Base-by-base conservation (phyloP, 2,329 filamentous ascomycete species). In the Microsporum canis region DNA sequence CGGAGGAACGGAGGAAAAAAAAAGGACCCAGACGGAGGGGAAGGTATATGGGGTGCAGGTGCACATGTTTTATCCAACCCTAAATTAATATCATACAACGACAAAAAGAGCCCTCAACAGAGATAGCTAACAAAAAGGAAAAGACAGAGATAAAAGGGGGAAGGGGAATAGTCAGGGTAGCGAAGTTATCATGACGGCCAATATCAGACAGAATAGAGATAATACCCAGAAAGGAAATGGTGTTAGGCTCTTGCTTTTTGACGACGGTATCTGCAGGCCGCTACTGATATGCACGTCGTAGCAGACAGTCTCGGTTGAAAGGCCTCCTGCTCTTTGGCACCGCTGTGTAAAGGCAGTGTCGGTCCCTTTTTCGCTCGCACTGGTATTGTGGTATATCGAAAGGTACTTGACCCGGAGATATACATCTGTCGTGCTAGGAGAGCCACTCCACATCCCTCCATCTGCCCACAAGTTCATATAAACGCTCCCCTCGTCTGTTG, bases 401-500 rank as follows among this genome's bases (percentile, higher is more conserved):
- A 71, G 66, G 36, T 59, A 63, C 47, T 63, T 66, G 45, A 69
- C 61, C 3, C 57, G 63, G 61, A 71, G 61, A 49, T 61, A 62
- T 5, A 70, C 68, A 59, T 69, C 64, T 2, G 65, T 69, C 23
- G 65, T 67, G 56, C 68, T 70, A 2, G 69, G 68, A 43, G 57
- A 58, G 8, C 69, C 67, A 57, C 64, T 68, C 69, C 69, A 71
- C 60, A 63, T 62, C 29, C 66, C 68, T 8, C 68, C 68, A 49
- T 71, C 68, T 14, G 69, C 68, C 69, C 69, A 71, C n/a, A 71
- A 60, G 53, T 69, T 71, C 58, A 71, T 57, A 36, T 69, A 67
- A 31, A 68, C 63, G 38, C 62, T 65, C 34, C 69, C 69, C 14
- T 63, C 61, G 36, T 61, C 61, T 5, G 58, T 57, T 27, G 68